Evolutionary conservation across 495 filamentous ascomycete genomes (phyloP).

Genomic region (Xylaria acuta): DNA sequence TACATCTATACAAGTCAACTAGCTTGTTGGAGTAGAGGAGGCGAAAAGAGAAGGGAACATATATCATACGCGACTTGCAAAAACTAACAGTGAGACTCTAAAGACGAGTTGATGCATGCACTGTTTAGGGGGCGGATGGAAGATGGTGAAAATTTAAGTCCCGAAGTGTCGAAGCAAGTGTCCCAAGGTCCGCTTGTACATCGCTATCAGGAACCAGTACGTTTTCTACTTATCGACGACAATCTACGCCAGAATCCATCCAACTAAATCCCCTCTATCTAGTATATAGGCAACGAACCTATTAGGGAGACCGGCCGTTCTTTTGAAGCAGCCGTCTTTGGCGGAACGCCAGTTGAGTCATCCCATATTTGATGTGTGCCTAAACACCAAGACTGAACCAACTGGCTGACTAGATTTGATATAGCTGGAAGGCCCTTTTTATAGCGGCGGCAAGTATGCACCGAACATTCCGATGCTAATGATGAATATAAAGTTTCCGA

Average conservation of each 20-base stretch:
- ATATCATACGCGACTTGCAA: not conserved
- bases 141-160: not conserved
- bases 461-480: not conserved
- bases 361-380: not conserved
- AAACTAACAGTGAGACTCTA: not conserved
- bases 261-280: not conserved
- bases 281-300: not conserved
- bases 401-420: not conserved
- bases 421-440: not conserved
- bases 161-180: not conserved
- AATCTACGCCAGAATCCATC: not conserved
- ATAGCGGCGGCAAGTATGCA: not conserved
- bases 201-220: not conserved
- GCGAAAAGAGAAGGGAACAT: not conserved
- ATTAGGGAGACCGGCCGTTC: constrained; percentile 2
- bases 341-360: constrained; percentile 16
- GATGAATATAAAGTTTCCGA: not conserved
- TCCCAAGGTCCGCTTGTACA: not conserved
- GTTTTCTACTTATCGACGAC: not conserved
- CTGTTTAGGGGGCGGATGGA: not conserved
- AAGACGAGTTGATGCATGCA: constrained; percentile 7
- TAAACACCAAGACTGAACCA: not conserved
- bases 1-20: not conserved
- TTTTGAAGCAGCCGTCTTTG: constrained; percentile 13
- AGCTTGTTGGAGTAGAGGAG: not conserved